Percentiles rank a stretch among this genome's conserved stretches.
phyloP scores from a whole-genome alignment of 352 stramenopile species.

The Phytopythium aichiense region DNA sequence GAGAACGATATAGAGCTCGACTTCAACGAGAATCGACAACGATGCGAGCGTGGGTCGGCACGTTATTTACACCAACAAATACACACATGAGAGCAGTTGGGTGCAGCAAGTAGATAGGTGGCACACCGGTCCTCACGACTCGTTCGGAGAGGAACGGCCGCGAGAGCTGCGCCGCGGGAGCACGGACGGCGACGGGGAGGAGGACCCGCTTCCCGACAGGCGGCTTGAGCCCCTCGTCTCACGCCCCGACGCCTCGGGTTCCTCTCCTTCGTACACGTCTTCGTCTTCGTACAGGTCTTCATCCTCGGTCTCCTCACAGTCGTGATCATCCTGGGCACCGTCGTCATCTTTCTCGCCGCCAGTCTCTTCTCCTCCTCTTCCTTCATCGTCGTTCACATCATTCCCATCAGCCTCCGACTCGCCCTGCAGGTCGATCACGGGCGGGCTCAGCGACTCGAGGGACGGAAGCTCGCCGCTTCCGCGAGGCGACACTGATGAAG shows the following conservation, averaged over 20 bases:
- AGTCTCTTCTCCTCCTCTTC: not conserved
- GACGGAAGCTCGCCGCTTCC: not conserved
- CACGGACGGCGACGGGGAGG: not conserved
- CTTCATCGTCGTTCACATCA: not conserved
- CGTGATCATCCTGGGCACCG: not conserved
- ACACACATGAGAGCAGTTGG: not conserved
- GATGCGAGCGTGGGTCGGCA: not conserved
- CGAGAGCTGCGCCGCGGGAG: not conserved
- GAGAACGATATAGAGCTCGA: no score
- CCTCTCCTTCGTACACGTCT: not conserved
- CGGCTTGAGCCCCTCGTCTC: not conserved
- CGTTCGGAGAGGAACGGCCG: not conserved
- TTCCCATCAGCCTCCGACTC: slow-evolving; percentile 29
- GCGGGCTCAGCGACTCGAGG: not conserved
- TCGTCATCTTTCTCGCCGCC: not conserved
- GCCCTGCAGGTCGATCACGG: slow-evolving; percentile 27
- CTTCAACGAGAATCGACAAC: no score
- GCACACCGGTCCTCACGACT: not conserved
- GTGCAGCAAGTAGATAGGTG: no score
- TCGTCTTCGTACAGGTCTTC: not conserved
- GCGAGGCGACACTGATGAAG: not conserved
- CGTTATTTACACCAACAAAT: not conserved
- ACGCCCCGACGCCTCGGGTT: not conserved
- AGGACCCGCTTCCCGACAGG: not conserved
- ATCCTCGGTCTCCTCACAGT: not conserved